Conservation (phyloP, 2,329 filamentous ascomycete genomes). For the Calonectria hawksworthii region DNA sequence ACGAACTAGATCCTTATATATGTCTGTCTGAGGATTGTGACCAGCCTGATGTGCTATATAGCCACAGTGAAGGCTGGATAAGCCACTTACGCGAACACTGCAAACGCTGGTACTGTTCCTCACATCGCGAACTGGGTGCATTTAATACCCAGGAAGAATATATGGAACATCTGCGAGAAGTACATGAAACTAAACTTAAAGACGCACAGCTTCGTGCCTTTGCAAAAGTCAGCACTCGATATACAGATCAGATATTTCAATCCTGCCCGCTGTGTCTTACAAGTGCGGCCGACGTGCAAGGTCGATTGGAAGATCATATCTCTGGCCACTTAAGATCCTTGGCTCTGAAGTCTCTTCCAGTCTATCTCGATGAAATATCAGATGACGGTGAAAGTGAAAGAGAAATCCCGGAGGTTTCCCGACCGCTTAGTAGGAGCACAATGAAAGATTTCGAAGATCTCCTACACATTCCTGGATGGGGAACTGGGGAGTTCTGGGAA, state of each 20-base stretch:
- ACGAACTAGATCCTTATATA: slow-evolving; percentile 39
- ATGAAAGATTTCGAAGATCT: neutral
- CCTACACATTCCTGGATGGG: neutral
- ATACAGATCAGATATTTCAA: neutral
- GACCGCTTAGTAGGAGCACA: neutral
- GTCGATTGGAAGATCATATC: slow-evolving; percentile 20
- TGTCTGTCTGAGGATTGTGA: slow-evolving; percentile 38
- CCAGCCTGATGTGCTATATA: slow-evolving; percentile 19
- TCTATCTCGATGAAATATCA: slow-evolving; percentile 2
- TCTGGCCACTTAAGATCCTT: slow-evolving; percentile 21
- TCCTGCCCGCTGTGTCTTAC: slow-evolving; percentile 14
- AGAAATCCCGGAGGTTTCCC: neutral
- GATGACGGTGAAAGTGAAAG: neutral
- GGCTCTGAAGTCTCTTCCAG: slow-evolving; percentile 28
- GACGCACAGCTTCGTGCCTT: slow-evolving; percentile 19
- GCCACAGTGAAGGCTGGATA: slow-evolving; percentile 24
- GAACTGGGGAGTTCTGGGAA: neutral
- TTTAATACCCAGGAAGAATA: slow-evolving; percentile 10
- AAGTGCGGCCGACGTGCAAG: neutral
- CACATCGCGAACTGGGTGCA: neutral
- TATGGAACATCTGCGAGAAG: slow-evolving; percentile 22
- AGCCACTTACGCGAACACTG: slow-evolving; percentile 27
- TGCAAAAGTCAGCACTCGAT: slow-evolving; percentile 14
- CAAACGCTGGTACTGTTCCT: slow-evolving; percentile 19
- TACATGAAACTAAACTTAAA: slow-evolving; percentile 7